These are phyloP conservation scores for Rhodotorula sp. DNA, from an alignment of 1,284 basidiomycete genomes.

Conservation along the genomic window DNA sequence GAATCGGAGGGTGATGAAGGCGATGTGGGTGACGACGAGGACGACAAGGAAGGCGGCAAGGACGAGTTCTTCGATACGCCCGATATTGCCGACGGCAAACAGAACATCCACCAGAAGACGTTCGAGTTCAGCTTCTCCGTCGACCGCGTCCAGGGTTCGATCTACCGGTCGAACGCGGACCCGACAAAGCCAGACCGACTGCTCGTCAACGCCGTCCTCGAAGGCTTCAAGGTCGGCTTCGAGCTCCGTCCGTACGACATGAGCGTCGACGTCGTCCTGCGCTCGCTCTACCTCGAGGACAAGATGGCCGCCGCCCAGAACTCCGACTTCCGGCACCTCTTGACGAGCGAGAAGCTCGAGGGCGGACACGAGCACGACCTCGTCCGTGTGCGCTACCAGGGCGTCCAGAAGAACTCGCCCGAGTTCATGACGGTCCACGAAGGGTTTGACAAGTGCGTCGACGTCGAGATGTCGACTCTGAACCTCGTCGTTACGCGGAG, in stretches of 20 bases:
- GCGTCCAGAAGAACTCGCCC: constrained; percentile 79
- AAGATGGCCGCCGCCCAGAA: constrained; percentile 65
- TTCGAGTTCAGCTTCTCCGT: constrained; percentile 91
- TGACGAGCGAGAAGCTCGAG: constrained; percentile 63
- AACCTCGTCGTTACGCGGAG: constrained; percentile 86
- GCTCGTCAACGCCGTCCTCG: constrained; percentile 76
- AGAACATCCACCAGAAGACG: constrained; percentile 71
- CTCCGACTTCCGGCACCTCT: constrained; percentile 58
- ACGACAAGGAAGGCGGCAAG: constrained; percentile 49
- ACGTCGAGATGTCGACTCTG: constrained; percentile 88
- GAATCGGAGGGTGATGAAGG: constrained; percentile 19
- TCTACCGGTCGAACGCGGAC: constrained; percentile 64
- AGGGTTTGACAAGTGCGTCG: constrained; percentile 75
- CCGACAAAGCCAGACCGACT: constrained; percentile 62
- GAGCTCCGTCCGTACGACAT: constrained; percentile 79
- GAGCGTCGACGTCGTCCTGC: constrained; percentile 79
- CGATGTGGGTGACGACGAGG: constrained; percentile 30
- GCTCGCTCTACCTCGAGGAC: constrained; percentile 58
- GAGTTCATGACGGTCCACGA: constrained; percentile 81
- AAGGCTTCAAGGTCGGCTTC: constrained; percentile 74
- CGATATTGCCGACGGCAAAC: constrained; percentile 60
- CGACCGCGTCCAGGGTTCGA: constrained; percentile 75
- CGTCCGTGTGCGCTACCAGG: constrained; percentile 76
- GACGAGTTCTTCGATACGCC: constrained; percentile 74
- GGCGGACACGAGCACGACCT: constrained; percentile 60